A percentile compares a stretch with the other conserved stretches of the same genome.
Evolutionary conservation across 441 rosid genomes (phyloP).

Genomic region (Populus hybrid): DNA sequence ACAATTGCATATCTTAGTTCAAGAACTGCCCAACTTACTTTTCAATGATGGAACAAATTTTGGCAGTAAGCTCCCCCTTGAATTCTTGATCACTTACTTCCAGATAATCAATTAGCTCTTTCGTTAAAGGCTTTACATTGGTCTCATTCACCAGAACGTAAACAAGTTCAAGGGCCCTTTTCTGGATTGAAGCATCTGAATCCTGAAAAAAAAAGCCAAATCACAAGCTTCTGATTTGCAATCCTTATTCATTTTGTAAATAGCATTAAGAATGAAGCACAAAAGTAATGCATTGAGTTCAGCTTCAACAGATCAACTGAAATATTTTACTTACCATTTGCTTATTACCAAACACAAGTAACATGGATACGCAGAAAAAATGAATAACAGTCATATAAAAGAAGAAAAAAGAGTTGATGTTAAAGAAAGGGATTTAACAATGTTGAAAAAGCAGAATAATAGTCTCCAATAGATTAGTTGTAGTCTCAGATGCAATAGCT

Average conservation of each 20-base stretch:
- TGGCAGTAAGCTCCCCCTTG: conserved; percentile 95
- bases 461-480: not conserved
- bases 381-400: not conserved
- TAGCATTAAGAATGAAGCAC: not conserved
- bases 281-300: not conserved
- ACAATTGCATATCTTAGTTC: conserved; percentile 1
- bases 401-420: not conserved
- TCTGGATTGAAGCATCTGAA: conserved; percentile 95
- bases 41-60: conserved; percentile 92
- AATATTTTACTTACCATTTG: not conserved
- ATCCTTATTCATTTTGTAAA: not conserved
- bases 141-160: conserved; percentile 83
- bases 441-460: not conserved
- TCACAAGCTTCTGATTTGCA: conserved; percentile 19
- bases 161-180: conserved; percentile 96
- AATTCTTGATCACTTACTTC: conserved; percentile 96
- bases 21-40: conserved; percentile 60
- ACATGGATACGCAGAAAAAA: not conserved
- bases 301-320: not conserved
- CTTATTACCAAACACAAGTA: not conserved
- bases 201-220: conserved; percentile 65
- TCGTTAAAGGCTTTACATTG: conserved; percentile 86
- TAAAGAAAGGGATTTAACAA: not conserved
- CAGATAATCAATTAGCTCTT: conserved; percentile 92
- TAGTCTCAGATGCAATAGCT: not conserved